These are phyloP conservation scores for Penicillium brasilianum DNA, from an alignment of 2,329 filamentous ascomycete species.

Conservation along the genomic window DNA sequence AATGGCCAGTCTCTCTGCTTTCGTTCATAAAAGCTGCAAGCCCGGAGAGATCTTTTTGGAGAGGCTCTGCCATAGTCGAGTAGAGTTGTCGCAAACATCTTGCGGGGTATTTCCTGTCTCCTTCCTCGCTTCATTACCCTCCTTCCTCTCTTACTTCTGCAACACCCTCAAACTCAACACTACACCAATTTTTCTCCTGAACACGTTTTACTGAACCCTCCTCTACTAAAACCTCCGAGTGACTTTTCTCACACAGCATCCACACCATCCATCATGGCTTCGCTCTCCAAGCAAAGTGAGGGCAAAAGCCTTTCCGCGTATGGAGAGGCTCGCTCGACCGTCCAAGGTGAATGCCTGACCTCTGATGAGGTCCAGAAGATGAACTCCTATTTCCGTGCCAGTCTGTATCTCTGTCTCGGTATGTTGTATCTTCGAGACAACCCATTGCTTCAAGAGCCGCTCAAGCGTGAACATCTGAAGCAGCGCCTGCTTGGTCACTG, in stretches of 20 bases:
- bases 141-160: background rate
- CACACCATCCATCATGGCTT: conserved; percentile 14
- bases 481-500: conserved; percentile 76
- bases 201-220: background rate
- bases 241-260: background rate
- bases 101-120: background rate
- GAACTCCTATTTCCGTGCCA: conserved; percentile 75
- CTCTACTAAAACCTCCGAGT: background rate
- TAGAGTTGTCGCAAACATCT: background rate
- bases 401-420: conserved; percentile 74
- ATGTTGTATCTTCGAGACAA: conserved; percentile 82
- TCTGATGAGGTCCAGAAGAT: conserved; percentile 70
- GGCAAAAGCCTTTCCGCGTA: conserved; percentile 66
- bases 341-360: conserved; percentile 66
- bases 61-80: background rate
- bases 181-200: background rate
- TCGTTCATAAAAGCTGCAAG: background rate
- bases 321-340: conserved; percentile 68
- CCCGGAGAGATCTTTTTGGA: background rate
- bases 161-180: background rate
- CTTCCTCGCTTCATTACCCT: background rate
- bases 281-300: conserved; percentile 44
- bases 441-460: conserved; percentile 70
- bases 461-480: conserved; percentile 74
- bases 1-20: background rate